Evolutionary conservation across 257 asterid species (phyloP), one percentile per base, ranked within the genome.

Genomic region (Gynochthodes officinalis): DNA sequence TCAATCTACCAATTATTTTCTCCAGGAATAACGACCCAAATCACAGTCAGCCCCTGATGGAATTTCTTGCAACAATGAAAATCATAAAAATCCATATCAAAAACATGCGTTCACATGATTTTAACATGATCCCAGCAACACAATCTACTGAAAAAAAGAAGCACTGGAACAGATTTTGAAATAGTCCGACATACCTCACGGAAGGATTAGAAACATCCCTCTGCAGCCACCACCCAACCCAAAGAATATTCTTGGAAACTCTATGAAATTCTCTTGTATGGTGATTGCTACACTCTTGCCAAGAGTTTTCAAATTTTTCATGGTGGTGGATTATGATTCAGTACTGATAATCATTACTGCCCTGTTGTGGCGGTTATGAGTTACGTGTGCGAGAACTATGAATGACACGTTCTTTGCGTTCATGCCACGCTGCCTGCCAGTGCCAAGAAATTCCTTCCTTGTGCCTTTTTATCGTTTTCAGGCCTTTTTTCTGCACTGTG

Each of bases 381-480:
- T 21, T 66, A 73, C 71, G 71, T 62, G 70, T 40, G 39, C 30
- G 42, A 35, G 52, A 73, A n/a, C 0, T 0, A 23, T 8, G 32
- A 0, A 27, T 44, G 65, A 64, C 77, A 79, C 84, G 83, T 81
- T 81, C 57, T 76, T 54, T 27, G 72, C 77, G 72, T 58, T 59
- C 61, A 33, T 62, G 62, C 50, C 58, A 74, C 75, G 78, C 73
- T 66, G 73, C 66, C 40, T 30, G 27, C 39, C 33, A 21, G 49
- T 19, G 44, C 46, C 1, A 6, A 32, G 42, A 39, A 61, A 33
- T 33, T 61, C 43, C 11, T 16, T 32, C n/a, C 8, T 46, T 46
- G 37, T 35, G 39, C 30, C n/a, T 28, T 44, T 44, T 27, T 14
- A 18, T 3, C 2, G 7, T 28, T 58, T 5, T 30, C 11, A 1